Conservation (phyloP, 305 asterid genomes). For the Fraxinus floribunda region DNA sequence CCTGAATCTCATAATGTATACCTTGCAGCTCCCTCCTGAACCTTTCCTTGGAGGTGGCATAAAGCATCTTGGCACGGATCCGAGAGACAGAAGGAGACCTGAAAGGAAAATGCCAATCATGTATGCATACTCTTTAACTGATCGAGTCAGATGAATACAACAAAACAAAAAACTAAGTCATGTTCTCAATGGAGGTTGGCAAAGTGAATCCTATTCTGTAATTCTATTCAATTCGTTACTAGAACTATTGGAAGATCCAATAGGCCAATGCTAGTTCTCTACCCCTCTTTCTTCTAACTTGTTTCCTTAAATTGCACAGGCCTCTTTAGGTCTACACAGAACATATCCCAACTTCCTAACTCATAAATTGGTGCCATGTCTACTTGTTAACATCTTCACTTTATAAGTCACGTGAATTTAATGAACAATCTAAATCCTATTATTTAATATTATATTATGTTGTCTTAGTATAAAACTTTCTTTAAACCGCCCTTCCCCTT, state of each 20-base stretch:
- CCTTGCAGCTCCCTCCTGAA: slow-evolving; percentile 3
- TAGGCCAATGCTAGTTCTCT: background rate
- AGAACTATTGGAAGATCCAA: background rate
- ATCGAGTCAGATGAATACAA: background rate
- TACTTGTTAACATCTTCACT: background rate
- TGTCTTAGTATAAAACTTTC: background rate
- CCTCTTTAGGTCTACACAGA: background rate
- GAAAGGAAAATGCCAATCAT: background rate
- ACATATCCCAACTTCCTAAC: background rate
- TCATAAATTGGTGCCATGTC: background rate
- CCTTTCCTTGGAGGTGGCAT: slow-evolving; percentile 1
- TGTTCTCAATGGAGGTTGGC: background rate
- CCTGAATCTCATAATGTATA: background rate
- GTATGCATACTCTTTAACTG: background rate
- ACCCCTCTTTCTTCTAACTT: background rate
- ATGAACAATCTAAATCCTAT: background rate
- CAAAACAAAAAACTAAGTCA: background rate
- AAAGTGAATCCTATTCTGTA: background rate
- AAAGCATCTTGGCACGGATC: slow-evolving; percentile 6
- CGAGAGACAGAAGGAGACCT: slow-evolving; percentile 6
- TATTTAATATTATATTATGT: background rate
- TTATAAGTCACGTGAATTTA: background rate
- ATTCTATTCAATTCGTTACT: background rate
- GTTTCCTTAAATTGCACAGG: background rate
- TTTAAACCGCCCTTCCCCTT: background rate